Evolutionary conservation across 176 grass and related monocot genomes (phyloP), one percentile per base, ranked within the genome.

Genomic region (Tillandsia leiboldiana): DNA sequence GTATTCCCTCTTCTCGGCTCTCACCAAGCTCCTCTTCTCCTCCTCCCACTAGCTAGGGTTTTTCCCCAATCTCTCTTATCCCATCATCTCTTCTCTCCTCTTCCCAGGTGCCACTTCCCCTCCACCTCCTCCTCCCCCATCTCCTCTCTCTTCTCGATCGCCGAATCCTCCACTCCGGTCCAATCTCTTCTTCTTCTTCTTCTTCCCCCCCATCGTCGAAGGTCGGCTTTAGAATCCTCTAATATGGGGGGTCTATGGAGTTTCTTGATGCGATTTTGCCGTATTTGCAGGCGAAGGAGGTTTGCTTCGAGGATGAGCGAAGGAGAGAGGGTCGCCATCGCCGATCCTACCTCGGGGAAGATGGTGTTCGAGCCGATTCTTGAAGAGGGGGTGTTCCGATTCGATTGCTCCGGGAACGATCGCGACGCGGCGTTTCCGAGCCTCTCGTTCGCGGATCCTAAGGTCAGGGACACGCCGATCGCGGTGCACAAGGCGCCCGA

Each of bases 311-410:
- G 29, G 54, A 71, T 71, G 72, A 65, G 53, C 9, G 50, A 13
- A 27, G 72, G 66, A 20, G 11, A 9, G 50, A 9, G 52, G 9
- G 17, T 26, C 51, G 64, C 78, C 50, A 68, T 28, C 12, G 64
- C 73, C 51, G 77, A 64, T 56, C 11, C 13, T n/a, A 59, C 63
- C 2, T 53, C 26, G n/a, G 79, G 59, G 69, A 49, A 75, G 51
- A 87, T 87, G 92, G 70, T 49, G 26, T 96, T 87, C 70, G 1
- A 42, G 63, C 88, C 73, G 22, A 73, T 91, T 27, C 78, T 96
- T 10, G 88, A 87, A 79, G 81, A 83, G 9, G 88, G 88, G 4
- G 86, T 96, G 48, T 96, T 91, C 81, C 80, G 92, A 24, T 96
- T 89, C 75, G 92, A 96, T 81, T 83, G 83, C 70, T 89, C 92